Evolutionary conservation across 179 eudicot species (phyloP).

Genomic region (Gypsophila paniculata): DNA sequence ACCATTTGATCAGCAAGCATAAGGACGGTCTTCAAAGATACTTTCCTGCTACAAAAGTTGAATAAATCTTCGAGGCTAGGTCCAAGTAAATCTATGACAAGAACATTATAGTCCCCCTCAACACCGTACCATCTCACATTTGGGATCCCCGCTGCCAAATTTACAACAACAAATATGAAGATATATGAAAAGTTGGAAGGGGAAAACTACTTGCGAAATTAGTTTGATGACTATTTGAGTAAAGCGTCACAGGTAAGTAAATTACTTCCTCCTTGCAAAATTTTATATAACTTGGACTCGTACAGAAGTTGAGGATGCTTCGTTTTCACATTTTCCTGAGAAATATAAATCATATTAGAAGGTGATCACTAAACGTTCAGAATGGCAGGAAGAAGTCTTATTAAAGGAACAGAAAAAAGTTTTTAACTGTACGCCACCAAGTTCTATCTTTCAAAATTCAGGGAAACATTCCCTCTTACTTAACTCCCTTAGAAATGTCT

Average conservation of each 20-base stretch:
- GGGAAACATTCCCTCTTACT: background rate
- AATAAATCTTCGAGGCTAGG: constrained; percentile 97
- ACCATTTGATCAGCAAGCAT: constrained; percentile 99
- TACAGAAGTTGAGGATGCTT: constrained; percentile 87
- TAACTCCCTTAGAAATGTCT: background rate
- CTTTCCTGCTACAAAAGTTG: constrained; percentile 83
- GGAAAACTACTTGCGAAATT: background rate
- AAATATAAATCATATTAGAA: constrained; percentile 7
- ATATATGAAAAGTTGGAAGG: background rate
- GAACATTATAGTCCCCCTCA: constrained; percentile 89
- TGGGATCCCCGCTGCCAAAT: constrained; percentile 79
- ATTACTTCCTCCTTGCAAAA: constrained; percentile 96
- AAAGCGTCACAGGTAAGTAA: constrained; percentile 6
- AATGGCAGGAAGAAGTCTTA: background rate
- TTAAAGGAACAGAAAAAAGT: background rate
- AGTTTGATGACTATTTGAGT: background rate
- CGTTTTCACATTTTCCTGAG: constrained; percentile 86
- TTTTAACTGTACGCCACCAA: background rate
- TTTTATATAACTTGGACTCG: constrained; percentile 78
- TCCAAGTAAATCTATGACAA: constrained; percentile 93
- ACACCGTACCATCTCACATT: constrained; percentile 90
- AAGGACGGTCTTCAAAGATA: constrained; percentile 83
- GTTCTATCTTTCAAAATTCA: background rate
- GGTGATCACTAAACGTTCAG: background rate
- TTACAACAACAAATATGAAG: background rate